Conservation (phyloP, 352 stramenopile species). For the Elongisporangium prolatum region DNA sequence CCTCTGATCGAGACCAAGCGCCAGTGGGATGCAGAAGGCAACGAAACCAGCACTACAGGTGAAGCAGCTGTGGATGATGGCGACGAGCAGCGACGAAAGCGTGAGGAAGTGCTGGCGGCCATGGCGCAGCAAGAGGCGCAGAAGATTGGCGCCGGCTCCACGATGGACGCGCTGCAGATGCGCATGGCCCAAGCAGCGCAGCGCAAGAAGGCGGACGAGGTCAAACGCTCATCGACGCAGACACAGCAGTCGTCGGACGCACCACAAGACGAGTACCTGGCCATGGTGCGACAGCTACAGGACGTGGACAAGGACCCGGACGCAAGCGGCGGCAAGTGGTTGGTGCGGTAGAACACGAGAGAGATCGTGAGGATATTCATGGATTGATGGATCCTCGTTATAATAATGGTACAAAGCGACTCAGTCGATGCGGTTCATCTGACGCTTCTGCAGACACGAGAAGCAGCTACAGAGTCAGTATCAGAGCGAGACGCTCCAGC, state of each 20-base stretch:
- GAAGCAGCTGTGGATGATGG: slow-evolving; percentile 16
- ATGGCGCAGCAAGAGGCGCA: slow-evolving; percentile 18
- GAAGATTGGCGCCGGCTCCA: slow-evolving; percentile 8
- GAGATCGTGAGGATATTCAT: not conserved
- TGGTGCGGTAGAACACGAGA: slow-evolving; percentile 40
- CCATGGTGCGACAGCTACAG: slow-evolving; percentile 61
- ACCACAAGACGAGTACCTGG: slow-evolving; percentile 49
- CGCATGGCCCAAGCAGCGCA: slow-evolving; percentile 60
- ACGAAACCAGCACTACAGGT: slow-evolving; percentile 22
- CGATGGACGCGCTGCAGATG: slow-evolving; percentile 34
- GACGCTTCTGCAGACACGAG: slow-evolving; percentile 38
- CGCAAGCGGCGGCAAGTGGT: slow-evolving; percentile 52
- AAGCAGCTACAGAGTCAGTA: slow-evolving; percentile 1
- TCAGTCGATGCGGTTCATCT: slow-evolving; percentile 19
- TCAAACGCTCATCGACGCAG: slow-evolving; percentile 17
- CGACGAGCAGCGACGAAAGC: slow-evolving; percentile 29
- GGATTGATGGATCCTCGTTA: not conserved
- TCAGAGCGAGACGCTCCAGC: not conserved
- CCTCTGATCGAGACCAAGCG: slow-evolving; percentile 43
- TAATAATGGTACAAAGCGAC: slow-evolving; percentile 1
- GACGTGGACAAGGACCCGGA: slow-evolving; percentile 49
- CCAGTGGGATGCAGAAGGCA: slow-evolving; percentile 36
- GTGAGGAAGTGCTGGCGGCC: slow-evolving; percentile 33
- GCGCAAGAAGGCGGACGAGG: slow-evolving; percentile 39
- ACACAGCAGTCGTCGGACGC: slow-evolving; percentile 6